Base-by-base conservation (phyloP, 1,139 yeast genomes). In the Pneumocystis canis region DNA sequence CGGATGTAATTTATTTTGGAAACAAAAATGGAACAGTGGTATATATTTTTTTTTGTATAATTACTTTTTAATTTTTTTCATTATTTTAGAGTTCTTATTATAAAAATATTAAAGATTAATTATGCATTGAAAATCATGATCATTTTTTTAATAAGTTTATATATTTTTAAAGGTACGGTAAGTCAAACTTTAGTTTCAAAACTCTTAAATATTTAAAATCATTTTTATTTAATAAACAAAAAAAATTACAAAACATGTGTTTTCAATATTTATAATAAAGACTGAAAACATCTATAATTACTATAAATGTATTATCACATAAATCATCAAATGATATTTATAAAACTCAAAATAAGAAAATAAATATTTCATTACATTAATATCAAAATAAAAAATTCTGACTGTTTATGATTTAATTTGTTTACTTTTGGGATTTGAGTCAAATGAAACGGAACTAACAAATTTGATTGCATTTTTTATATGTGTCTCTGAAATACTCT, bases 1-100 rank as follows among this genome's bases (percentile, higher is more conserved):
- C 96, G 31, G 77, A 78, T 61, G 85, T 82, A 71, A 92, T 92
- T 3, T 92, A 89, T 75, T 89, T 92, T 72, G 99, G 98, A 60
- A 89, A 85, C 71, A 79, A 83, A 64, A 80, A 81, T 69, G 96
- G 96, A 4, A 75, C 81, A 32, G 88, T 85, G 9, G 70, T 47
- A 71, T 31, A 68, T 47, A 6, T 6, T 47, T 41, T 58, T 57
- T 31, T 62, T 41, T 63, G 61, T 35, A 35, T 35, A n/a, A 35
- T 35, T 40, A 33, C 16, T 41, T 47, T 47, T 47, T 25, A 25
- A 11, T 11, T 25, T 47, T 20, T 47, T 11, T 25, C n/a, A 25
- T 20, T 41, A 20, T 41, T 25, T 47, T 14, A 47, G 54, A 47
- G 9, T 47, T 3, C 14, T 47, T 47, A 7, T 18, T 18, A 47